A percentile compares a stretch with the other conserved stretches of the same genome.
These are phyloP conservation scores for Stephanocyclus meneghinianus DNA, from an alignment of 352 stramenopile genomes.

Conservation along the genomic window DNA sequence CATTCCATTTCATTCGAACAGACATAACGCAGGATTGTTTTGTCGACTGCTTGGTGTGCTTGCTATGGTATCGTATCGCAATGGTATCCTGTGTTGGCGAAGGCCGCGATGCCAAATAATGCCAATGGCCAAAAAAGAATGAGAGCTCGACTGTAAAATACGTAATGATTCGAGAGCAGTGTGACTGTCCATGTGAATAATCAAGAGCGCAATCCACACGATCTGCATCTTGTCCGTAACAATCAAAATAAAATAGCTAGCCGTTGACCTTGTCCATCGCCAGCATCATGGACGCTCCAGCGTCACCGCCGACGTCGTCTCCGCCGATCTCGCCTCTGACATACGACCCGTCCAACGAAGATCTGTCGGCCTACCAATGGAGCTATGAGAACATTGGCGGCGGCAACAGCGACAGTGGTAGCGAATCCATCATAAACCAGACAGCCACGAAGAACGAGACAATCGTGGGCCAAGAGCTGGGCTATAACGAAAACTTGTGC, in stretches of 20 bases:
- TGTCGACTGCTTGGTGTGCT: too few relatives aligned
- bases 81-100: too few relatives aligned
- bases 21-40: too few relatives aligned
- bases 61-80: too few relatives aligned
- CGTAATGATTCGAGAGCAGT: too few relatives aligned
- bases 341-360: slow-evolving; percentile 3
- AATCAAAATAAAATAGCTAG: not conserved
- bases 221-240: not conserved
- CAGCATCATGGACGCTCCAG: not conserved
- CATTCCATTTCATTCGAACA: too few relatives aligned
- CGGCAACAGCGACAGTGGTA: not conserved
- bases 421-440: too few relatives aligned
- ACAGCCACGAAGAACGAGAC: not conserved
- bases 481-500: not conserved
- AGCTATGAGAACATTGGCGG: not conserved
- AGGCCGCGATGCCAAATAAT: too few relatives aligned
- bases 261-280: not conserved
- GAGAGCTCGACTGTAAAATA: too few relatives aligned
- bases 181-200: too few relatives aligned
- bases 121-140: too few relatives aligned
- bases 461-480: not conserved
- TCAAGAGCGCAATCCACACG: not conserved
- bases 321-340: not conserved
- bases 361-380: not conserved
- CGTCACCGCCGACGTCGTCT: not conserved